Evolutionary conservation across 495 filamentous ascomycete genomes (phyloP).

Genomic region (Penicillium desertorum): DNA sequence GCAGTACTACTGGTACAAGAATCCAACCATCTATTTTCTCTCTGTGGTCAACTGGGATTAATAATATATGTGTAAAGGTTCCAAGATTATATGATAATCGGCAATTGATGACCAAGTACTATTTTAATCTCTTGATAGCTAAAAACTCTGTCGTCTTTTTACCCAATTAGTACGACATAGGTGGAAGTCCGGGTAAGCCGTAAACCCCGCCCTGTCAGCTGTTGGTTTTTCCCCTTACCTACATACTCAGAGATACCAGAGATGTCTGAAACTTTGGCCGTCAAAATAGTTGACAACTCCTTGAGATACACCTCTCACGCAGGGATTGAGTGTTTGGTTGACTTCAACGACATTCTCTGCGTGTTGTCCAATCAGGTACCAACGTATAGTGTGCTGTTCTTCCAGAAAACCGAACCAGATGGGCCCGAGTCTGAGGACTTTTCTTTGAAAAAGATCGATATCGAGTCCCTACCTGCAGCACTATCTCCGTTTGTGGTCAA

Average conservation of each 20-base stretch:
- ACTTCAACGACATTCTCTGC: constrained; percentile 34
- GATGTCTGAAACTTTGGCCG: constrained; percentile 5
- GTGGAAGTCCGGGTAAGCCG: background rate
- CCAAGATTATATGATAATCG: background rate
- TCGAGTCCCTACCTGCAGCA: constrained; percentile 17
- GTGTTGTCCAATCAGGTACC: constrained; percentile 17
- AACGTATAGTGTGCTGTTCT: constrained; percentile 27
- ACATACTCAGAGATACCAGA: background rate
- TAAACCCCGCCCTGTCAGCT: constrained; percentile 1
- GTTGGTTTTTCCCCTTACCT: background rate
- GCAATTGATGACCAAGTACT: background rate
- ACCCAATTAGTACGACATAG: background rate
- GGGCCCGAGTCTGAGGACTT: background rate
- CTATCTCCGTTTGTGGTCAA: constrained; percentile 24
- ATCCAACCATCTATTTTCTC: background rate
- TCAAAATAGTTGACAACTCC: constrained; percentile 10
- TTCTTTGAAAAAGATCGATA: constrained; percentile 19
- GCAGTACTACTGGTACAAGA: background rate
- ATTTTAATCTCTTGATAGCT: background rate
- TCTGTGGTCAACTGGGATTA: too few species aligned
- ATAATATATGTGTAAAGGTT: too few species aligned
- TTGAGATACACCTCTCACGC: constrained; percentile 22
- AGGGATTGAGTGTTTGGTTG: constrained; percentile 20
- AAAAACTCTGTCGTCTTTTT: background rate
- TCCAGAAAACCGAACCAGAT: constrained; percentile 15